A percentile compares a stretch with the other conserved stretches of the same genome.
Evolutionary conservation across 192 early-diverging fungal species (phyloP).

Genomic region (Coemansia sp.): DNA sequence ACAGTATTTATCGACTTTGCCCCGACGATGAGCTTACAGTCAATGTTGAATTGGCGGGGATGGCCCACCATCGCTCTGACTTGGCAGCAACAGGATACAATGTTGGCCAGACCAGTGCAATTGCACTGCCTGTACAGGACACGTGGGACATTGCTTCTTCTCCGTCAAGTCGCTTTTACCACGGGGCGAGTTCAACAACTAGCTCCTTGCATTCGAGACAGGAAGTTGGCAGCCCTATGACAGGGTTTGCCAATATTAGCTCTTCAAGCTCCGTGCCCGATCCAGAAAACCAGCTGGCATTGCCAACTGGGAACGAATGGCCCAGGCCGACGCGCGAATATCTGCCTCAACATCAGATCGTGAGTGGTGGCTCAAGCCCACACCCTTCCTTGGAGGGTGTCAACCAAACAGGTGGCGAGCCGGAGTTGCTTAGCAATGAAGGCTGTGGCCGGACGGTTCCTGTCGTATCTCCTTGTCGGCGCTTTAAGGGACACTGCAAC

Average conservation of each 20-base stretch:
- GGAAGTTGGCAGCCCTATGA: not conserved
- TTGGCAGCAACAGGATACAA: not conserved
- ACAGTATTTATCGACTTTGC: not conserved
- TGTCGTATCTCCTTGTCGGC: constrained; percentile 25
- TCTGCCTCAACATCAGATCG: not conserved
- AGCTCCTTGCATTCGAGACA: not conserved
- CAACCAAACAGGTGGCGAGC: not conserved
- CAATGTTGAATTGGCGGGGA: not conserved
- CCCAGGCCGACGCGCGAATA: constrained; percentile 26
- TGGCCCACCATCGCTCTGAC: not conserved
- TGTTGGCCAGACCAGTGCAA: not conserved
- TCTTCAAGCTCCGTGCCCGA: not conserved
- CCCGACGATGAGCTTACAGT: not conserved
- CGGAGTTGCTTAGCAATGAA: not conserved
- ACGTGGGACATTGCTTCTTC: not conserved
- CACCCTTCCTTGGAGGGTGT: not conserved
- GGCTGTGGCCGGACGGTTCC: constrained; percentile 12
- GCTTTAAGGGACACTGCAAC: constrained; percentile 40
- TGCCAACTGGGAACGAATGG: constrained; percentile 8
- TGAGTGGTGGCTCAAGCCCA: not conserved
- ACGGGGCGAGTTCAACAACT: not conserved
- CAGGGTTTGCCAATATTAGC: not conserved
- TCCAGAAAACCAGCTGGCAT: not conserved
- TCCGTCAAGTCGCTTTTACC: not conserved
- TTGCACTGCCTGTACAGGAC: not conserved